phyloP scores from a whole-genome alignment of 1,284 basidiomycete species.

The Tilletia caries region DNA sequence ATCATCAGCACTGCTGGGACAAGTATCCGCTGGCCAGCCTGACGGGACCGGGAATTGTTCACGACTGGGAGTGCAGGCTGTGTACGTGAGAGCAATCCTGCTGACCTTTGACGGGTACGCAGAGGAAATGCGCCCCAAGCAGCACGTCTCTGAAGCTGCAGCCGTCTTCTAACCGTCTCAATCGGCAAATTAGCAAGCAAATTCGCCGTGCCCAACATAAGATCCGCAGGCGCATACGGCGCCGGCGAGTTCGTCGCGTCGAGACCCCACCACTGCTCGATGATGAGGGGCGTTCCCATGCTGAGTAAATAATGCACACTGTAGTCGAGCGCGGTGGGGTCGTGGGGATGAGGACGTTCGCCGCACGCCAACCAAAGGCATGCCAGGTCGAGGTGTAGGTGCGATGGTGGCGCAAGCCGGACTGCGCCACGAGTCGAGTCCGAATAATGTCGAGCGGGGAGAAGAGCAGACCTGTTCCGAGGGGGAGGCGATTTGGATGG shows the following conservation, averaged over 20 bases:
- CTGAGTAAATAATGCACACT: conserved; percentile 69
- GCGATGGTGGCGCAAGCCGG: conserved; percentile 55
- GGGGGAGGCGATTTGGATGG: conserved; percentile 70
- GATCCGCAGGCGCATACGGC: conserved; percentile 76
- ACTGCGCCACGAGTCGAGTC: conserved; percentile 70
- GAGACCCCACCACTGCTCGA: conserved; percentile 67
- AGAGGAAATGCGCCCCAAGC: conserved; percentile 2
- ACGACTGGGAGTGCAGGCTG: no score
- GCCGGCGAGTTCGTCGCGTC: conserved; percentile 78
- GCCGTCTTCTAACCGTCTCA: conserved; percentile 82
- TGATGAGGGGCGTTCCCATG: conserved; percentile 64
- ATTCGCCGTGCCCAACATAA: conserved; percentile 71
- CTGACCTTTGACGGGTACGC: no score
- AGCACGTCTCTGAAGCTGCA: conserved; percentile 73
- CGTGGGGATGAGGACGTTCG: conserved; percentile 80
- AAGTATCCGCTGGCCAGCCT: no score
- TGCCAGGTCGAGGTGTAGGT: conserved; percentile 72
- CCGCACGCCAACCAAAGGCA: conserved; percentile 72
- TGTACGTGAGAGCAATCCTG: no score
- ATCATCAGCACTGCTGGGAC: no score
- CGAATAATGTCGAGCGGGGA: conserved; percentile 73
- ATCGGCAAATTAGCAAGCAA: conserved; percentile 82
- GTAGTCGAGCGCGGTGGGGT: conserved; percentile 79
- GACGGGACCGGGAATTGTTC: no score
- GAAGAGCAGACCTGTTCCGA: conserved; percentile 66